Evolutionary conservation across 208 protist species (phyloP), one percentile per base, ranked within the genome.

Genomic region (Wallacemonas sp.): DNA sequence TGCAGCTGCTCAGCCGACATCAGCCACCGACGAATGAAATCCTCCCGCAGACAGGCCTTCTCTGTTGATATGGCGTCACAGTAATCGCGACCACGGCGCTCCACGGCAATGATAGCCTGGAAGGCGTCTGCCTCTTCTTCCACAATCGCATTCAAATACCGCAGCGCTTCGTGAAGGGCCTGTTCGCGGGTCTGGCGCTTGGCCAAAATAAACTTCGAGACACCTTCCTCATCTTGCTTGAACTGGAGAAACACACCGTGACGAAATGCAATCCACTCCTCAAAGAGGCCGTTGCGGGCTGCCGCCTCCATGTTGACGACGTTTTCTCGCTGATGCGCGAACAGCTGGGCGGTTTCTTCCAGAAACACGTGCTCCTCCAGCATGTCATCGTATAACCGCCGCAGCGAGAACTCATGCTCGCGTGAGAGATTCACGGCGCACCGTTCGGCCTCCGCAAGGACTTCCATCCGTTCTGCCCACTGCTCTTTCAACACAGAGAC

Each of bases 1-100:
- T 11, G 34, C 21, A 85, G 15, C 5, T 45, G 39, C 22, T 47
- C 17, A 24, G 55, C 24, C 26, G 62, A 36, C 22, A 36, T 38
- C 27, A 79, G 24, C 39, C 39, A 51, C 19, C n/a, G 22, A 9
- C 69, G 56, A 36, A 65, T 55, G 22, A 76, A 38, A 33, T 58
- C 58, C 30, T 26, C 38, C 24, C 63, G 53, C 12, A 41, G 14
- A 19, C 24, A 60, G 0, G 54, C 72, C 72, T 80, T 84, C 24
- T 77, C 49, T 12, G 67, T 61, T 44, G 76, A 75, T 78, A 79
- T 77, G 31, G 75, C 67, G 21, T 69, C 59, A 24, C 80, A 58
- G 21, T 63, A 66, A 22, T 84, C 80, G 33, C 70, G 77, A 54
- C 80, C 79, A 14, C 59, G 27, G 31, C 49, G 71, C 68, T 90